Conservation (phyloP, 2,329 filamentous ascomycete genomes). For the Leptographium radiaticola region DNA sequence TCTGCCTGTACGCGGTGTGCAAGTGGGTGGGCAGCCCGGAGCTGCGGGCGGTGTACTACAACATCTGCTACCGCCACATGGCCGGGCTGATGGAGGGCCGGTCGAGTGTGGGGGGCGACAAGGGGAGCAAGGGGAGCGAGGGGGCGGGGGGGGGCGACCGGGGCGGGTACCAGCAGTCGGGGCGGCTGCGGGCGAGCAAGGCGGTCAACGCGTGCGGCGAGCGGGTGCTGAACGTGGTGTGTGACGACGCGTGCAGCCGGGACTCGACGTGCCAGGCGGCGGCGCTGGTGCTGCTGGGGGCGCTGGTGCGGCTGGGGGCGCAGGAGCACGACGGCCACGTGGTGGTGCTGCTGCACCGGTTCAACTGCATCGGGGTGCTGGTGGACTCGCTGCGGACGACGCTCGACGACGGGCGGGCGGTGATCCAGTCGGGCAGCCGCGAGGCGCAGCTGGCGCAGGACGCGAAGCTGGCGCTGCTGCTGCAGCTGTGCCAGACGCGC, state of each 20-base stretch:
- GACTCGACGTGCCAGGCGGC: constrained; percentile 72
- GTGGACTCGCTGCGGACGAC: constrained; percentile 77
- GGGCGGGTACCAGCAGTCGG: constrained; percentile 10
- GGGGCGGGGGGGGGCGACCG: neutral
- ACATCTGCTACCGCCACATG: constrained; percentile 79
- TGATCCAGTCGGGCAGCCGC: constrained; percentile 13
- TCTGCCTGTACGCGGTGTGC: constrained; percentile 67
- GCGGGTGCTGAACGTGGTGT: constrained; percentile 70
- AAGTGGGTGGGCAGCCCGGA: constrained; percentile 57
- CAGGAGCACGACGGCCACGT: constrained; percentile 61
- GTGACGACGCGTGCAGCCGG: constrained; percentile 84
- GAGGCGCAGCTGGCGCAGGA: constrained; percentile 42
- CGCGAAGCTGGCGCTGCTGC: constrained; percentile 67
- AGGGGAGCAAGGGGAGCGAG: no score
- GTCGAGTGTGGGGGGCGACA: neutral
- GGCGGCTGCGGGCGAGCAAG: constrained; percentile 53
- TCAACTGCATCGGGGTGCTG: constrained; percentile 85
- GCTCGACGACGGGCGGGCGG: constrained; percentile 54
- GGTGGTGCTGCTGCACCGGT: constrained; percentile 64
- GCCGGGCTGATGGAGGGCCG: constrained; percentile 43
- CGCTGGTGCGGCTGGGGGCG: constrained; percentile 60
- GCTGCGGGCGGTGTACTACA: constrained; percentile 77
- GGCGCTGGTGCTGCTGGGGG: constrained; percentile 71
- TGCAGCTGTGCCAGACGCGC: constrained; percentile 72
- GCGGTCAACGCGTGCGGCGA: constrained; percentile 57